These are phyloP conservation scores for Eremothecium sinecaudum DNA, from an alignment of 1,139 yeast genomes.

Conservation along the genomic window DNA sequence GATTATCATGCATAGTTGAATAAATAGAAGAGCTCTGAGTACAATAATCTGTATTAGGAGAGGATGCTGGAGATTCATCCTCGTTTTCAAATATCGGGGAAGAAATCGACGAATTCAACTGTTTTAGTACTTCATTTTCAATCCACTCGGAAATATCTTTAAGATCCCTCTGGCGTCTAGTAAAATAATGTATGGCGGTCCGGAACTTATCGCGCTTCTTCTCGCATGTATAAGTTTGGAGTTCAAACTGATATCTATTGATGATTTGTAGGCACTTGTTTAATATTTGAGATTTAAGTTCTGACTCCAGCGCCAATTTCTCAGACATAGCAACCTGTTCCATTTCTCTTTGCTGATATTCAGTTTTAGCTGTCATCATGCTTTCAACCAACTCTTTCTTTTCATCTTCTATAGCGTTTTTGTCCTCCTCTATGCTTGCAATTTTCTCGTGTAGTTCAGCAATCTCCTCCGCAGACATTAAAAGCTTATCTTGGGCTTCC, in stretches of 20 bases:
- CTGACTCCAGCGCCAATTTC: conserved; percentile 2
- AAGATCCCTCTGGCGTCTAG: conserved; percentile 2
- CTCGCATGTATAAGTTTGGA: conserved; percentile 2
- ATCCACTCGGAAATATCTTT: conserved; percentile 4
- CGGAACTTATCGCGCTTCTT: conserved; percentile 5
- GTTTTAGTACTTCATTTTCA: conserved; percentile 3
- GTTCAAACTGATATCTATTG: conserved; percentile 4
- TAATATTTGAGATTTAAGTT: conserved; percentile 1
- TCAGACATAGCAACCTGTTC: conserved; percentile 2
- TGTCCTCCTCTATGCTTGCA: conserved; percentile 1
- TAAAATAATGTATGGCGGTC: conserved; percentile 2
- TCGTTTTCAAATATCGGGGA: not conserved
- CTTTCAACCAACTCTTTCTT: conserved; percentile 4
- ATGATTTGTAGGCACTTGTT: conserved; percentile 4
- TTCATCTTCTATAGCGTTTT: conserved; percentile 1
- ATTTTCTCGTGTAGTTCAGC: conserved; percentile 3
- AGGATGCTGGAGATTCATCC: not conserved
- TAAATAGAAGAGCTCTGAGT: conserved; percentile 4
- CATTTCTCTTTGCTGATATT: conserved; percentile 4
- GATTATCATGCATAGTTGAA: conserved; percentile 5
- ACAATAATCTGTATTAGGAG: not conserved
- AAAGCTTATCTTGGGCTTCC: conserved; percentile 2
- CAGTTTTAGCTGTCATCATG: conserved; percentile 4
- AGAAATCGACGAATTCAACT: not conserved
- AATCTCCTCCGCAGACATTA: conserved; percentile 3